Base-by-base conservation (phyloP, 73 alveolate genomes). In the Paramecium pentaurelia region DNA sequence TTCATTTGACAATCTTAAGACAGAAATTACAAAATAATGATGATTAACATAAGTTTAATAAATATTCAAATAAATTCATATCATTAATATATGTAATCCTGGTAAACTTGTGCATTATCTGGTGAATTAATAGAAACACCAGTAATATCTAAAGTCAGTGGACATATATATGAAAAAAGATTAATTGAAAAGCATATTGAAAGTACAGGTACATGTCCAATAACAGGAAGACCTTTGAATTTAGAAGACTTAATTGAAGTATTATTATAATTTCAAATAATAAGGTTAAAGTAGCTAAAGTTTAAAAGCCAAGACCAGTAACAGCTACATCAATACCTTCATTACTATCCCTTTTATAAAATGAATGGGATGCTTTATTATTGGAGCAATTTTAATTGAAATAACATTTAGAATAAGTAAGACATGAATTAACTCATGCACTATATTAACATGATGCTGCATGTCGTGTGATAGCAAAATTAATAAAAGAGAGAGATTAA, bases 371-470 rank as follows among this genome's bases (percentile, higher is more conserved):
- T 42, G 88, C 96, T 4, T 60, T 95, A n/a, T 92, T 96, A 93
- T 89, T 95, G 7, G 99, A 96, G 77, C 75, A 94, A 5, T 93
- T 70, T 83, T 58, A 93, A 34, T 84, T 96, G 60, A 94, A 94
- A 45, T 45, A 95, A 93, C 93, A 95, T 30, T 92, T 94, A 16
- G 97, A 94, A 36, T 60, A 85, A 37, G 92, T 94, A 18, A 86
- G 96, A 58, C 91, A 94, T 77, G 97, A 96, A 77, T 93, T 96
- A n/a, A 94, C 97, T 8, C 97, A 96, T 77, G 95, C 98, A 4
- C 95, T 96, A 10, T 96, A 96, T 95, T 93, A 96, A 71, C 98
- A 95, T 71, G 99, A 96, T 87, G 99, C 98, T 38, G 99, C 98
- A 2, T 95, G 97, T 68, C 90, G 99, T 71, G 98, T 96, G 36